phyloP scores from a whole-genome alignment of 208 protist genomes.

The Phytomonas francai region DNA sequence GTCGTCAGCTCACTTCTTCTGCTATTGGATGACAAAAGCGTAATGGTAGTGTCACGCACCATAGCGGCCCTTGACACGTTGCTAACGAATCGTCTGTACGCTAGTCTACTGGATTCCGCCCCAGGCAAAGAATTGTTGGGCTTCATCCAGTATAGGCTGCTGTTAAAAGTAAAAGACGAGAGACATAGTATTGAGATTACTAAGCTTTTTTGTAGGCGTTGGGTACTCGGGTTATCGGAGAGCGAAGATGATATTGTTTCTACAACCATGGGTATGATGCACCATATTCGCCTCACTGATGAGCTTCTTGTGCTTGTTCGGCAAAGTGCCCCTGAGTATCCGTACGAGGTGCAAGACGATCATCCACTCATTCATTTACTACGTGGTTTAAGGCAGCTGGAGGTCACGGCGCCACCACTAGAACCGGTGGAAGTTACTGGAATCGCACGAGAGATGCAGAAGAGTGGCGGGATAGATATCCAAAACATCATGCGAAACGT shows the following conservation, averaged over 20 bases:
- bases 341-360: slow-evolving; percentile 46
- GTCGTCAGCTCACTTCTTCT: slow-evolving; percentile 65
- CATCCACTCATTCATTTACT: slow-evolving; percentile 56
- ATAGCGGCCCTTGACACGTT: slow-evolving; percentile 63
- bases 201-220: slow-evolving; percentile 60
- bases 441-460: neutral
- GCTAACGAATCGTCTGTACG: slow-evolving; percentile 37
- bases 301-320: slow-evolving; percentile 49
- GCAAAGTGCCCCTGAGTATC: slow-evolving; percentile 29
- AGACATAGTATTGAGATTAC: slow-evolving; percentile 36
- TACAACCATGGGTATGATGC: slow-evolving; percentile 11
- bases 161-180: slow-evolving; percentile 21
- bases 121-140: slow-evolving; percentile 33
- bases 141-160: slow-evolving; percentile 62
- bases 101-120: slow-evolving; percentile 21
- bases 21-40: slow-evolving; percentile 65
- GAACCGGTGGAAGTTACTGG: neutral
- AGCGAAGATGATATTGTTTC: slow-evolving; percentile 11
- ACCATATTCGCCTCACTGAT: slow-evolving; percentile 31
- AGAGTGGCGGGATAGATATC: slow-evolving; percentile 16
- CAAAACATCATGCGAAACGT: slow-evolving; percentile 47
- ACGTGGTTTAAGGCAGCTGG: slow-evolving; percentile 18
- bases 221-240: slow-evolving; percentile 38
- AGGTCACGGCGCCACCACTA: neutral
- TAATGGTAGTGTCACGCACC: slow-evolving; percentile 53